Evolutionary conservation across 257 asterid genomes (phyloP), one percentile per base, ranked within the genome.

Genomic region (Penstemon davidsonii): DNA sequence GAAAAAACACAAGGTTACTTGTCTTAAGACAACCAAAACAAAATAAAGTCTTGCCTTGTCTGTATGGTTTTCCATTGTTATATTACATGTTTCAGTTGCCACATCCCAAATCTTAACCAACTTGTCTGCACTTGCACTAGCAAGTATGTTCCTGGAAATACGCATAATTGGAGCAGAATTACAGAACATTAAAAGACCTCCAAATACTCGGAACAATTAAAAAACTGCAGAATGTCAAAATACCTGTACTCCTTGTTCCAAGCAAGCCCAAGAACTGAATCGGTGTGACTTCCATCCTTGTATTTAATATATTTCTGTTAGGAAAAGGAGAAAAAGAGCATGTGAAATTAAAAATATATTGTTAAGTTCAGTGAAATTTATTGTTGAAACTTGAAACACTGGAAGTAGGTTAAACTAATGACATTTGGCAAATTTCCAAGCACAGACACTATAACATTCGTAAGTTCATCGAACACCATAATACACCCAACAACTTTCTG

Each of bases 221-320:
- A 39, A 67, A 62, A 62, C 18, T 10, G 39, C 53, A 64, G 51
- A 62, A 55, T 55, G 37, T 55, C 55, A 58, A 42, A 51, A 36
- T 59, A 93, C 97, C 90, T 87, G 83, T 80, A 88, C 67, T 88
- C 96, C 77, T 86, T 88, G 77, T 94, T 94, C 99, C 96, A 94
- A 79, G 97, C 89, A 76, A 94, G 96, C 58, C 96, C 96, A 66
- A 94, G 96, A 68, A 88, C 93, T 52, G 95, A 76, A 78, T 83
- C 93, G 6, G 89, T 83, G 86, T 94, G 99, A 68, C 97, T 91
- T 25, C 84, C 97, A 39, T 85, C 88, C 74, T 85, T 88, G 75
- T 86, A 90, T 73, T 86, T 88, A 76, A 82, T 66, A 46, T 88
- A 83, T 84, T 81, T 87, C 97, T 94, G 59, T 38, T 49, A 59